Evolutionary conservation across 306 rosid species (phyloP), one percentile per base, ranked within the genome.

Genomic region (Ormosia semicastrata): DNA sequence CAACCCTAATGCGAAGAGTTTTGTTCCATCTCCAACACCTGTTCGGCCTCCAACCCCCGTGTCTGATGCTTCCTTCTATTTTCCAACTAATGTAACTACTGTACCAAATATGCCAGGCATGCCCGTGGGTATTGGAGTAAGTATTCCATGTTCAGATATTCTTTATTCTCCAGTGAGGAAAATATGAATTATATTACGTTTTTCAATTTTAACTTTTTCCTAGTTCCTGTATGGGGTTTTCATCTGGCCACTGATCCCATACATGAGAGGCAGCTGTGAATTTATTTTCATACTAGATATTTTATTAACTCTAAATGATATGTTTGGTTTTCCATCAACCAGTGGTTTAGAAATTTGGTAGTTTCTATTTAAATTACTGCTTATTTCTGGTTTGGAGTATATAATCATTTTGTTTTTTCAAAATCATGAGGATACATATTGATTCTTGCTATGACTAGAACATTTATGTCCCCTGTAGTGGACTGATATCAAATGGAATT

Each of bases 1-100:
- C 85, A 96, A 96, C 85, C 97, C 99, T 49, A 90, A 93, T 85
- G 98, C 99, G 8, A 92, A 92, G 98, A 92, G 91, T 84, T 96
- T 92, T 62, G n/a, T 84, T 60, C 99, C 99, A 41, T 87, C 86
- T 58, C 90, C 81, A 84, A 8, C 87, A 6, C 92, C 94, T 75
- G 78, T 88, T 75, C 86, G 95, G 84, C 91, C 94, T 79, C 88
- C 86, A n/a, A 87, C 97, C 64, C 98, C 98, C 0, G 94, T 84
- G 65, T 80, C 97, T 65, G 99, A 96, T 81, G 83, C 90, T 71
- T 88, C 98, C 67, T 91, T 88, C 88, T 96, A 96, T 84, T 91
- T 80, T 68, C 92, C 89, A 52, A 41, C 84, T 76, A 91, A 83
- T 70, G 85, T 86, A 64, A 72, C 98, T 62, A 71, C 85, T 8